Evolutionary conservation across 78 protist genomes (phyloP).

Genomic region (slime mould (Dictyostelium discoideum)): DNA sequence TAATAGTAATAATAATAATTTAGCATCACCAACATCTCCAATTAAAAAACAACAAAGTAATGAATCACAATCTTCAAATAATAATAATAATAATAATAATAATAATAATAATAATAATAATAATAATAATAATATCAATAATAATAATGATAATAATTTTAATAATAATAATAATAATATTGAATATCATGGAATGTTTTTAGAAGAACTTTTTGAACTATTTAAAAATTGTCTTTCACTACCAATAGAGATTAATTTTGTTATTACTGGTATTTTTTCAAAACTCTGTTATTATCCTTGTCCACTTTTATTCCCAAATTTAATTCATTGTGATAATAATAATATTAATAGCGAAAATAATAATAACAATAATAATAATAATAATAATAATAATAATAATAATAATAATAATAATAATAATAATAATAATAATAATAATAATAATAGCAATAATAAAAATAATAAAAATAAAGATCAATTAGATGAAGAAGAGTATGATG

Average conservation of each 20-base stretch:
- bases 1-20: conserved; percentile 23
- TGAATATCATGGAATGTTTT: conserved; percentile 36
- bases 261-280: conserved; percentile 66
- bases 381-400: neutral
- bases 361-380: neutral
- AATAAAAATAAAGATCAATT: neutral
- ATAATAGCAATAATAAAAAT: neutral
- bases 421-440: neutral
- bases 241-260: conserved; percentile 61
- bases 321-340: conserved; percentile 24
- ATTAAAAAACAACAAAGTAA: neutral
- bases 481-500: neutral
- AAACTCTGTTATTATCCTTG: conserved; percentile 74
- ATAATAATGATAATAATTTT: neutral
- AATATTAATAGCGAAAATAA: neutral
- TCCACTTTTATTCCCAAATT: conserved; percentile 54
- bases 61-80: neutral
- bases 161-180: neutral
- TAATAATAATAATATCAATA: neutral
- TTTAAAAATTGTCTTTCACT: conserved; percentile 17
- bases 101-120: neutral
- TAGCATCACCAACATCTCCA: neutral
- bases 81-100: neutral
- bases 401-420: neutral
- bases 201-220: conserved; percentile 18